Conservation (phyloP, 768 basidiomycete genomes). For the Kwoniella newhampshirensis region DNA sequence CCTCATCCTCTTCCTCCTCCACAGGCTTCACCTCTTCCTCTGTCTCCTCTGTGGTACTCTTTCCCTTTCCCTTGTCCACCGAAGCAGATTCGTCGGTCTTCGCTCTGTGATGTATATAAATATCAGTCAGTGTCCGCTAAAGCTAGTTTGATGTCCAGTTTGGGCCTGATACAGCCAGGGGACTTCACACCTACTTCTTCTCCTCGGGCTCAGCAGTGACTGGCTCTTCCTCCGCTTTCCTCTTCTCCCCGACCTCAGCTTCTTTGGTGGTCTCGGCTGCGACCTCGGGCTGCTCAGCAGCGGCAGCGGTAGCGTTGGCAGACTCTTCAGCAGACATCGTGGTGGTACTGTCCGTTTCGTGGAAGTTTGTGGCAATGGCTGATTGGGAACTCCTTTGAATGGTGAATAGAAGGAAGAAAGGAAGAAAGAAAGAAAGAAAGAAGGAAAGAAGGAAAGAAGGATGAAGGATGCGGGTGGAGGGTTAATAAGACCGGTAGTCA, state of each 20-base stretch:
- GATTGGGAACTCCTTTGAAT: neutral
- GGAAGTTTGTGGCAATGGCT: too few relatives aligned
- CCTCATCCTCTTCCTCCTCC: slow-evolving; percentile 59
- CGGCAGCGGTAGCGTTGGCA: slow-evolving; percentile 21
- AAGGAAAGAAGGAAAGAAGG: too few relatives aligned
- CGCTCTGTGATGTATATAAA: slow-evolving; percentile 9
- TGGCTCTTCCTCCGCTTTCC: slow-evolving; percentile 30
- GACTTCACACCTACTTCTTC: slow-evolving; percentile 41
- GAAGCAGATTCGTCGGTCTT: slow-evolving; percentile 23
- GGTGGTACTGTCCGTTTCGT: neutral
- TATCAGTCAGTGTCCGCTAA: neutral
- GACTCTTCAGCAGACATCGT: slow-evolving; percentile 29
- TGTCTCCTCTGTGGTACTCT: slow-evolving; percentile 22
- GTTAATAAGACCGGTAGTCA: too few relatives aligned
- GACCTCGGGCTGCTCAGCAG: slow-evolving; percentile 15
- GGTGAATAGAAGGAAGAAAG: neutral
- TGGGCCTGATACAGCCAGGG: too few relatives aligned
- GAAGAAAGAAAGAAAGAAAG: slow-evolving; percentile 1
- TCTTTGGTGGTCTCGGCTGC: slow-evolving; percentile 9
- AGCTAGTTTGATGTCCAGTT: too few relatives aligned
- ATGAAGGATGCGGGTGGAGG: neutral
- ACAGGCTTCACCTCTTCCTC: slow-evolving; percentile 50
- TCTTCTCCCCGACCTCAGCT: slow-evolving; percentile 36
- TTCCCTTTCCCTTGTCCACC: slow-evolving; percentile 33
- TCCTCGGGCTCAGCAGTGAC: slow-evolving; percentile 17